Evolutionary conservation across 164 flowering plant genomes (phyloP), one percentile per base, ranked within the genome.

Genomic region (Akebia trifoliata): DNA sequence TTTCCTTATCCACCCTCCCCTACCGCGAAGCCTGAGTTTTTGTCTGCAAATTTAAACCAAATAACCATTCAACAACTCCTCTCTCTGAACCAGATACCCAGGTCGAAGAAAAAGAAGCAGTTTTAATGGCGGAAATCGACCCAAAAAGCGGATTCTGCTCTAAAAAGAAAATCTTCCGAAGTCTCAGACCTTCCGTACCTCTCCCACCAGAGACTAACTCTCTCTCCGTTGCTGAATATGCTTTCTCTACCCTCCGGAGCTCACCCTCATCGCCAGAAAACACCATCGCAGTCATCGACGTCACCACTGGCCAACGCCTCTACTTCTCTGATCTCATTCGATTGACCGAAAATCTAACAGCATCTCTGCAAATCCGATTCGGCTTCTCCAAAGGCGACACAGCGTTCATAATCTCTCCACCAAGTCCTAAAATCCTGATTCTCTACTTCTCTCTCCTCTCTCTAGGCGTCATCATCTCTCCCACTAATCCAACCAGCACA

Each of bases 401-500:
- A 7, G 97, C 83, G 0, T 78, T 77, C 60, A 57, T 86, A 5
- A 67, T 89, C 36, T 63, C 74, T 1, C 78, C 90, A 2, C 24
- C 74, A 10, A 69, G 80, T 0, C 18, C 75, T 11, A 47, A 66
- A 44, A 50, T 84, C 52, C 87, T 87, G 0, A 63, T 84, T 31
- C 66, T 90, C 14, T 83, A 79, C 68, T 69, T 87, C 66, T 47
- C 92, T 18, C 75, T 90, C 26, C 40, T 85, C 59, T 74, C 85
- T 0, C 56, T 85, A 2, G 97, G 97, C 45, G 83, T 83, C 40
- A 38, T 71, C 40, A 46, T 87, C 59, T 78, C 81, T 6, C 87
- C 97, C 11, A 68, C 83, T 10, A 90, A 90, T 26, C 95, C 97
- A 3, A 14, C 72, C 58, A 31, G 69, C 51, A 71, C 97, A 11